Percentiles rank a stretch among this genome's conserved stretches.
Conservation (phyloP, 2,329 filamentous ascomycete genomes). For the Colletotrichum lentis region DNA sequence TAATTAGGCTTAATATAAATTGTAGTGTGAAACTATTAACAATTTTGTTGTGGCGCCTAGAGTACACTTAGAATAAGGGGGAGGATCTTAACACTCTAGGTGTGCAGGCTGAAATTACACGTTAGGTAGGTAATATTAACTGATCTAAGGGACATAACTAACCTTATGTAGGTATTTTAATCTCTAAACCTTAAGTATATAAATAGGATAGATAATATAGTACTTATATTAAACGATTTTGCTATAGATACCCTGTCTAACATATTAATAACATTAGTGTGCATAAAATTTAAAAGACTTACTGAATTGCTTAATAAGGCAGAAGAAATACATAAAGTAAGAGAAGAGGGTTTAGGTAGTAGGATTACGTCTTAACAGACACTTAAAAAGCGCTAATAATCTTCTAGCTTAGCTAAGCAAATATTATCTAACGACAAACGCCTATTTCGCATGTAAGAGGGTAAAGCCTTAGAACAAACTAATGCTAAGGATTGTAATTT, state of each 20-base stretch:
- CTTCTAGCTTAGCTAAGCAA: conserved; percentile 3
- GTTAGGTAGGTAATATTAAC: neutral
- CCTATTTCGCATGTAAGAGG: neutral
- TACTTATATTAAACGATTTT: neutral
- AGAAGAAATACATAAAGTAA: conserved; percentile 12
- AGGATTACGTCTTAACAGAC: conserved; percentile 8
- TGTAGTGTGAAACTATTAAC: conserved; percentile 24
- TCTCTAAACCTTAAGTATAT: conserved; percentile 1
- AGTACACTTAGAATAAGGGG: conserved; percentile 19
- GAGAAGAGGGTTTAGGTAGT: conserved; percentile 1
- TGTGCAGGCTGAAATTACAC: neutral
- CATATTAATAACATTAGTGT: neutral
- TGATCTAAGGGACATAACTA: neutral
- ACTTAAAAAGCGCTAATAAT: neutral
- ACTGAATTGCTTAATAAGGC: conserved; percentile 1
- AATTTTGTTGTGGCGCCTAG: conserved; percentile 35
- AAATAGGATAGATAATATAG: neutral
- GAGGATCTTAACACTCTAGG: conserved; percentile 1
- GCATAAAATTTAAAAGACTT: neutral
- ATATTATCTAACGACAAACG: neutral
- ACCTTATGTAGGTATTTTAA: conserved; percentile 5
- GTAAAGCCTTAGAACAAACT: neutral
- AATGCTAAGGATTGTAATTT: neutral
- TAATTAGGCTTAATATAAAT: conserved; percentile 39
- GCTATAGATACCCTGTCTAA: conserved; percentile 3